Base-by-base conservation (phyloP, 257 asterid genomes). In the Gentiana straminea region DNA sequence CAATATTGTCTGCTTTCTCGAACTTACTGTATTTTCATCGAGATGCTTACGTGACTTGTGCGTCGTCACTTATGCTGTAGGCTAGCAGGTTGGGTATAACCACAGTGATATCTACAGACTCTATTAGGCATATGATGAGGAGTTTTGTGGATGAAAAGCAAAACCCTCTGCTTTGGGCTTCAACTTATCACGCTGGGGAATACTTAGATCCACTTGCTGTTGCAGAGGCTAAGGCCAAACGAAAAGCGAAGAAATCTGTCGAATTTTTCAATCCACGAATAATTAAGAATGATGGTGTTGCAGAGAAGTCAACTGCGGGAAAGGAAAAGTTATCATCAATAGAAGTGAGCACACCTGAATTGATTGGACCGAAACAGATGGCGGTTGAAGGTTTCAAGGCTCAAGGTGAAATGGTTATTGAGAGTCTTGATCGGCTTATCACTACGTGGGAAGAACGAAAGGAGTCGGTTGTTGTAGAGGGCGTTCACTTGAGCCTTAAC, bases 121-220 rank as follows among this genome's bases (percentile, higher is more conserved):
- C 99, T 15, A 84, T 92, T 71, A 79, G 99, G 62, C 99, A 92
- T 77, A 92, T 92, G 99, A 88, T 92, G 99, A 75, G 99, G 75
- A 92, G 99, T 72, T 92, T 88, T 72, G 95, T 89, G 41, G 94
- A 73, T 62, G 99, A 92, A 75, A 79, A 81, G 69, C 83, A 92
- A 57, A 88, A 86, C 66, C 99, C 97, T 13, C 58, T 92, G 68
- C 97, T 92, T 51, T 92, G 99, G 99, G 91, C 99, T 58, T 92
- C 99, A 59, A 92, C 99, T 34, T 92, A 92, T 75, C 99, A 88
- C 57, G 99, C 99, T 13, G 97, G 99, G 35, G 99, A 92, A 68
- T 66, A 77, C 74, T 83, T 92, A 63, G 99, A 92, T 75, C 94
- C 91, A 5, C 82, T 77, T 59, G 97, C 97, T 63, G 94, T 92